phyloP scores from a whole-genome alignment of 2,329 filamentous ascomycete species.

The Curvularia hawaiiensis region DNA sequence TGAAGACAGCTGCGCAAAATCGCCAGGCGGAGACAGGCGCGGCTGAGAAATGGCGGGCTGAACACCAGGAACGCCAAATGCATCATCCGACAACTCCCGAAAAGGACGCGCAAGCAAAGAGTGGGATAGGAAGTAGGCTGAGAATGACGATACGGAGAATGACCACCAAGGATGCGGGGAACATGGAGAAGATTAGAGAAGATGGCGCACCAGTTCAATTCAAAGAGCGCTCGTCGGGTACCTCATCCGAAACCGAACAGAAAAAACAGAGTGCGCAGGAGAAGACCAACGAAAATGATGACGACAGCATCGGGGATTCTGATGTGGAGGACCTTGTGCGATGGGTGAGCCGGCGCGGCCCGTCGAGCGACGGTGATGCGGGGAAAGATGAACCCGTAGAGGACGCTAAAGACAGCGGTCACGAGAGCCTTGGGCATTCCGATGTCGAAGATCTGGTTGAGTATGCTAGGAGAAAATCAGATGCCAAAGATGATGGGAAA shows the following conservation, averaged over 20 bases:
- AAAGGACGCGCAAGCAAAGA: conserved; percentile 20
- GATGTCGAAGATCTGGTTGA: conserved; percentile 42
- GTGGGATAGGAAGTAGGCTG: conserved; percentile 32
- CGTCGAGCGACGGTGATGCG: conserved; percentile 36
- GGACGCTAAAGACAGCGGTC: conserved; percentile 27
- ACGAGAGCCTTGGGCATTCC: conserved; percentile 37
- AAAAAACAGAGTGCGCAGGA: conserved; percentile 8
- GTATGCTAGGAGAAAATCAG: conserved; percentile 30
- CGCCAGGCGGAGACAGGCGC: conserved; percentile 25
- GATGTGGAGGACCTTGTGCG: conserved; percentile 42
- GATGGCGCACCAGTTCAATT: conserved; percentile 20
- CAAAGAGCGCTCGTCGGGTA: conserved; percentile 30
- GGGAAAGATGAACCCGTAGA: conserved; percentile 7
- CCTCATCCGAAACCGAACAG: conserved; percentile 30
- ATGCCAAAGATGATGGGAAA: conserved; percentile 1
- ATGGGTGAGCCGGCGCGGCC: conserved; percentile 41
- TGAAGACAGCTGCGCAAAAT: conserved; percentile 25
- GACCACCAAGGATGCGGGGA: conserved; percentile 35
- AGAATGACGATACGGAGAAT: conserved; percentile 34
- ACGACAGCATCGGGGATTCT: conserved; percentile 37
- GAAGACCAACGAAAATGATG: conserved; percentile 20
- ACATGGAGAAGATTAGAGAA: conserved; percentile 33
- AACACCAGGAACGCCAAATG: conserved; percentile 37
- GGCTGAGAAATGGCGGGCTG: conserved; percentile 32
- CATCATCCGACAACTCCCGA: conserved; percentile 35